Base-by-base conservation (phyloP, 2,329 filamentous ascomycete species). In the Tolypocladium capitatum region DNA sequence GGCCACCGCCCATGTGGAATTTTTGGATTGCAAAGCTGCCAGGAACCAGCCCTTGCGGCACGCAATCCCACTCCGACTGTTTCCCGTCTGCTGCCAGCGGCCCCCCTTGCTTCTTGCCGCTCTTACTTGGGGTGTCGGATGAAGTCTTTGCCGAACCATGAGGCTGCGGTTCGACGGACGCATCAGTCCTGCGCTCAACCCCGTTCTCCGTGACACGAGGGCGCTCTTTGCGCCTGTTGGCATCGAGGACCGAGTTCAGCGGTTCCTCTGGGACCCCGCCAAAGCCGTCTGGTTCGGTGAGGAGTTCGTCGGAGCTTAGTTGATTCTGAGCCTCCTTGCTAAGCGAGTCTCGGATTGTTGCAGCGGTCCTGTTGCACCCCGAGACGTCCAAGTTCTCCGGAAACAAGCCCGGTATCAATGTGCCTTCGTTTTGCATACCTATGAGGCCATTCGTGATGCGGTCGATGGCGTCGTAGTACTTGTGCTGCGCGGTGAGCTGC, bases 401-500 rank as follows among this genome's bases (percentile, higher is more conserved):
- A 70, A 91, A 95, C 57, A 95, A 76, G 2, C 90, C 89, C 2
- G 84, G 80, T 8, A 95, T 68, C 3, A 73, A 72, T 1, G 84
- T 90, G 5, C 72, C 76, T 3, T 70, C 68, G 55, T 81, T 77
- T 66, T 95, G 87, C 67, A 83, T 80, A 46, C 83, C 76, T 52
- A 89, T 78, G 27, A 96, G 73, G 8, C 82, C 83, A 59, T 94
- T 73, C 18, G 87, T 94, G 57, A 96, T 86, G 50, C 89, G 82
- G 44, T 87, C 86, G 51, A 95, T 74, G 16, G 88, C 89, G 66
- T 95, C 90, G 60, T 94, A 96, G 66, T 94, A 96, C 61, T 83
- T 89, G 55, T 83, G 67, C 50, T 91, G 73, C 49, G 80, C 79
- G 0, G 90, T 95, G 52, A 96, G 70, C 64, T 96, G 90, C 9